A percentile compares a stretch with the other conserved stretches of the same genome.
phyloP scores from a whole-genome alignment of 352 stramenopile genomes.

The Hyaloperonospora arabidopsidis region DNA sequence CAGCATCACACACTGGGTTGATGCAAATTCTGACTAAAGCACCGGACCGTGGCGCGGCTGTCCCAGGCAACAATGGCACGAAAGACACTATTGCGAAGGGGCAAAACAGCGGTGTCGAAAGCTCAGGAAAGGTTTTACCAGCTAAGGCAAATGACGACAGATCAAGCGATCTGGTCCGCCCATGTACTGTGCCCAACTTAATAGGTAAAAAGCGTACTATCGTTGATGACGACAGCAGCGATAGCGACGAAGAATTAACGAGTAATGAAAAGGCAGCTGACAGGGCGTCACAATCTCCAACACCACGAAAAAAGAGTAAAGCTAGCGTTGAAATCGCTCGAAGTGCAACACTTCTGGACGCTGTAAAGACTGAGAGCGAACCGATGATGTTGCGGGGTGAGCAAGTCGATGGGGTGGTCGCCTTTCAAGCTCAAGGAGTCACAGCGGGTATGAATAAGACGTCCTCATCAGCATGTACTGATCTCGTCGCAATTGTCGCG shows the following conservation, averaged over 20 bases:
- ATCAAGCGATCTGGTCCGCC: constrained; percentile 15
- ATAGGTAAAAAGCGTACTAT: constrained; percentile 53
- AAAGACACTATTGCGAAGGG: constrained; percentile 1
- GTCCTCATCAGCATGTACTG: neutral
- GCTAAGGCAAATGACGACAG: constrained; percentile 23
- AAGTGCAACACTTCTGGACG: constrained; percentile 1
- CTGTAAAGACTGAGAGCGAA: constrained; percentile 1
- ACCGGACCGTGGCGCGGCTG: neutral
- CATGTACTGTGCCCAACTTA: constrained; percentile 15
- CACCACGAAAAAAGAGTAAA: constrained; percentile 19
- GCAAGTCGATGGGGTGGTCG: constrained; percentile 5
- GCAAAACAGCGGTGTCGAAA: constrained; percentile 1
- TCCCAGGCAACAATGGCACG: neutral
- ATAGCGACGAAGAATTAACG: constrained; percentile 27
- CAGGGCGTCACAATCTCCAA: constrained; percentile 3
- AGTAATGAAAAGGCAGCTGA: constrained; percentile 3
- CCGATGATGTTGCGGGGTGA: neutral
- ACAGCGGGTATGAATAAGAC: constrained; percentile 3
- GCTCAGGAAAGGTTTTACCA: constrained; percentile 4
- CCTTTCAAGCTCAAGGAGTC: constrained; percentile 1
- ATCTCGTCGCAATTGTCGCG: neutral
- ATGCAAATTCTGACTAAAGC: neutral
- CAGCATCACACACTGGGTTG: neutral
- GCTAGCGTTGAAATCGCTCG: constrained; percentile 6
- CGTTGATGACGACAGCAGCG: constrained; percentile 52